Evolutionary conservation across 208 protist genomes (phyloP), one percentile per base, ranked within the genome.

Genomic region (Crithidia mellificae): DNA sequence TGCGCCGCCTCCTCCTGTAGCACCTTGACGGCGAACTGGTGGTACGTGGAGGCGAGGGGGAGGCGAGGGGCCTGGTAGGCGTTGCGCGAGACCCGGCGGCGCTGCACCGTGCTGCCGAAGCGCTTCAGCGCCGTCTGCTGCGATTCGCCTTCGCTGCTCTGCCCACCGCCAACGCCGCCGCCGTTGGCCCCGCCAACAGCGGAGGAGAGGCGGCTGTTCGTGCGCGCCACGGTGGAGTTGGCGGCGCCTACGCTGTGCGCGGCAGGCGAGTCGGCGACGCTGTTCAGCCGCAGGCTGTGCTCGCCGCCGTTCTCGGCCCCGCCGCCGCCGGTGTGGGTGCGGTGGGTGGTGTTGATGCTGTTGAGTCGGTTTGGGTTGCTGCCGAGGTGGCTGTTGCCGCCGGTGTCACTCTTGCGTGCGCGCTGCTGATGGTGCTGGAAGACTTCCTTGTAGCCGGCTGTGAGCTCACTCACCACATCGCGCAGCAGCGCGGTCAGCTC

Each of bases 1-100:
- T 95, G 87, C 22, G 90, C 91, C 32, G 78, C 88, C 61, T 93
- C 72, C 72, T 97, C 93, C 49, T 96, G 85, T 24, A 93, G 55
- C 22, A 97, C 80, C 63, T 91, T 87, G 39, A 85, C 82, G 1
- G 88, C 88, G 58, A 96, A 95, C 5, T 63, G 36, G 39, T 85
- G 83, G 68, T 86, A 97, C 27, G 71, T 81, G 15, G 90, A 93
- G 3, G 66, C 44, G 20, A 92, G 77, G n/a, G 91, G 88, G 25
- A 94, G 80, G 59, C 87, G 87, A 1, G 85, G 78, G 6, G 61
- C 72, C 17, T 72, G 57, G 9, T 69, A 58, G 25, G 68, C 41
- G 25, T 25, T 59, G 24, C 76, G 72, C 0, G 65, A 64, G 6
- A 61, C 61, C 19, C 73, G 75, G 54, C 74, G 76, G 69, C 89